phyloP scores from a whole-genome alignment of 176 grass and related monocot species.

The Coix lacrymajobi region DNA sequence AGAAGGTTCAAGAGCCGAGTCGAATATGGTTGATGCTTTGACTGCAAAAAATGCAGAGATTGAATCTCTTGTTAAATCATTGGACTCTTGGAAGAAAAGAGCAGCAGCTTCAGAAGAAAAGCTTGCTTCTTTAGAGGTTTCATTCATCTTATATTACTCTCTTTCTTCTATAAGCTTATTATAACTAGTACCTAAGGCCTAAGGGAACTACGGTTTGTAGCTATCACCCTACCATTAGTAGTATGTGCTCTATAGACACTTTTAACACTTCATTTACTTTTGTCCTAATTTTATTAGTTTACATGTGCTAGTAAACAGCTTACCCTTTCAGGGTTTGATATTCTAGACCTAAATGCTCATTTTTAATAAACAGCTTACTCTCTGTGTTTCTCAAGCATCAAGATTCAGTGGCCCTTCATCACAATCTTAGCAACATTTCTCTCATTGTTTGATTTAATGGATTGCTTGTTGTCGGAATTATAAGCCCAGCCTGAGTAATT shows the following conservation, averaged over 20 bases:
- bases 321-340: not conserved
- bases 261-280: not conserved
- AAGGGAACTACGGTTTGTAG: constrained; percentile 16
- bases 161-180: not conserved
- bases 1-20: constrained; percentile 83
- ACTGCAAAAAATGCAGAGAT: constrained; percentile 92
- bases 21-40: constrained; percentile 97
- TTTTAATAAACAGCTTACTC: not conserved
- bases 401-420: not conserved
- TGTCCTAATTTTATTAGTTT: not conserved
- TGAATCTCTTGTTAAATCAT: constrained; percentile 67
- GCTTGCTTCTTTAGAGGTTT: constrained; percentile 67
- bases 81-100: constrained; percentile 85
- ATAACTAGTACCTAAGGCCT: constrained; percentile 1
- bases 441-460: not conserved
- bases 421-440: not conserved
- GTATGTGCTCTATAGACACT: not conserved
- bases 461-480: not conserved
- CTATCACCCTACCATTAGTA: not conserved
- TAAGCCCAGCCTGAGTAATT: not conserved
- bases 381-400: constrained; percentile 10
- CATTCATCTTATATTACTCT: constrained; percentile 22
- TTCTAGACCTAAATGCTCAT: not conserved
- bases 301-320: not conserved
- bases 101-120: constrained; percentile 69